Percentiles rank a stretch among this genome's conserved stretches.
phyloP scores from a whole-genome alignment of 2,329 filamentous ascomycete species.

The Calycina marina region DNA sequence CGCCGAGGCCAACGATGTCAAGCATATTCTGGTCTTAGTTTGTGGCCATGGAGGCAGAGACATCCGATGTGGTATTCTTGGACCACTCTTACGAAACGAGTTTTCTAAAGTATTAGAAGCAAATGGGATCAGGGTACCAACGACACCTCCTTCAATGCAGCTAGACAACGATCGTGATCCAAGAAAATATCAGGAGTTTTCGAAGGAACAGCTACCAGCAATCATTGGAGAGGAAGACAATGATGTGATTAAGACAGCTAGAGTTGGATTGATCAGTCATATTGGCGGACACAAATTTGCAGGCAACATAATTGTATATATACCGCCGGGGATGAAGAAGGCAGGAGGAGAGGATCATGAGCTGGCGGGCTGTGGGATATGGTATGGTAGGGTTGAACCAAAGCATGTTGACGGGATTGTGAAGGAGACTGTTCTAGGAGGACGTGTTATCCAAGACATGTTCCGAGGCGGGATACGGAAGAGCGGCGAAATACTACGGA shows the following conservation, averaged over 20 bases:
- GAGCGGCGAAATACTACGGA: slow-evolving; percentile 32
- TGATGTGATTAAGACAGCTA: slow-evolving; percentile 30
- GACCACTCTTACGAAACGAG: slow-evolving; percentile 54
- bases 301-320: slow-evolving; percentile 70
- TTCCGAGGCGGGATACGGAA: slow-evolving; percentile 55
- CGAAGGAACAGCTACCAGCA: neutral
- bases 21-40: slow-evolving; percentile 64
- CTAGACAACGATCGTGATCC: slow-evolving; percentile 29
- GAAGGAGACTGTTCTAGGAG: slow-evolving; percentile 50
- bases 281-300: slow-evolving; percentile 78
- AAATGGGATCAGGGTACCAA: slow-evolving; percentile 32
- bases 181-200: too few species aligned
- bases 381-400: slow-evolving; percentile 70
- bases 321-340: slow-evolving; percentile 41
- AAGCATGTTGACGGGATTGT: slow-evolving; percentile 65
- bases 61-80: slow-evolving; percentile 65
- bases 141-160: slow-evolving; percentile 22
- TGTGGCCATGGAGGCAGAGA: slow-evolving; percentile 82
- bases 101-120: slow-evolving; percentile 47
- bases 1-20: slow-evolving; percentile 45
- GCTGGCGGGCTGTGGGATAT: slow-evolving; percentile 58
- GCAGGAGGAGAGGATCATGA: slow-evolving; percentile 33
- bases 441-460: slow-evolving; percentile 53
- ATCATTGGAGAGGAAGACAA: neutral
- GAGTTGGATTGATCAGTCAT: slow-evolving; percentile 61